Percentiles rank a stretch among this genome's conserved stretches.
Evolutionary conservation across 768 basidiomycete genomes (phyloP).

Genomic region (Coprinopsis cinerea): DNA sequence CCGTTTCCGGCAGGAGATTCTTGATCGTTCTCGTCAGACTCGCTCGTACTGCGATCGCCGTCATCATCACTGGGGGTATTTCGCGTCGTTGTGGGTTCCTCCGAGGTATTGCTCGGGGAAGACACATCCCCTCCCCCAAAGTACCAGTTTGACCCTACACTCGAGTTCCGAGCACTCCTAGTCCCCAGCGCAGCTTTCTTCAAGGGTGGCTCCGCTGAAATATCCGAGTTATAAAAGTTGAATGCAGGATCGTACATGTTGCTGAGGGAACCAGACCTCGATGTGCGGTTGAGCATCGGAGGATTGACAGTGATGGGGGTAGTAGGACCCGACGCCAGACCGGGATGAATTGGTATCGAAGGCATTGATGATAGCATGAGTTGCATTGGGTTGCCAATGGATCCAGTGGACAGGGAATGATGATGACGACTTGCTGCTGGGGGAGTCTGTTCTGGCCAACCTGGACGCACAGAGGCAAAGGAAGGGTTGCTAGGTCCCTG

Average conservation of each 20-base stretch:
- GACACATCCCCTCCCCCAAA: conserved; percentile 18
- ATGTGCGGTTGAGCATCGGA: conserved; percentile 2
- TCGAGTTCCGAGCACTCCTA: conserved; percentile 1
- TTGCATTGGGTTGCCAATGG: conserved; percentile 23
- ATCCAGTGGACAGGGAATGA: conserved; percentile 37
- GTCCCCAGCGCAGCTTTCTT: conserved; percentile 1
- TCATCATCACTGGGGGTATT: conserved; percentile 45
- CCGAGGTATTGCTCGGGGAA: conserved; percentile 25
- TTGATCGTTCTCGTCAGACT: conserved; percentile 28
- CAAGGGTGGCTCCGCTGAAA: conserved; percentile 4
- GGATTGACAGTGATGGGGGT: conserved; percentile 12
- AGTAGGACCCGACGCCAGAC: conserved; percentile 6
- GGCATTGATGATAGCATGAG: conserved; percentile 8
- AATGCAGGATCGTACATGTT: not conserved
- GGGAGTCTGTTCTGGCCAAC: conserved; percentile 36
- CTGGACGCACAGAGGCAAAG: conserved; percentile 27
- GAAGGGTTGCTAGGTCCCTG: conserved; percentile 16
- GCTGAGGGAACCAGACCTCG: conserved; percentile 8
- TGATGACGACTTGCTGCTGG: conserved; percentile 33
- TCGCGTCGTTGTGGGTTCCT: conserved; percentile 27
- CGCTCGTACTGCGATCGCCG: conserved; percentile 37
- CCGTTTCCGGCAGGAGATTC: conserved; percentile 13
- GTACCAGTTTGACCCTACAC: conserved; percentile 12
- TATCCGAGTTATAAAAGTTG: conserved; percentile 6
- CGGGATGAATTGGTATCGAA: conserved; percentile 1